These are phyloP conservation scores for Ehretia macrophylla DNA, from an alignment of 257 asterid species.

Conservation along the genomic window DNA sequence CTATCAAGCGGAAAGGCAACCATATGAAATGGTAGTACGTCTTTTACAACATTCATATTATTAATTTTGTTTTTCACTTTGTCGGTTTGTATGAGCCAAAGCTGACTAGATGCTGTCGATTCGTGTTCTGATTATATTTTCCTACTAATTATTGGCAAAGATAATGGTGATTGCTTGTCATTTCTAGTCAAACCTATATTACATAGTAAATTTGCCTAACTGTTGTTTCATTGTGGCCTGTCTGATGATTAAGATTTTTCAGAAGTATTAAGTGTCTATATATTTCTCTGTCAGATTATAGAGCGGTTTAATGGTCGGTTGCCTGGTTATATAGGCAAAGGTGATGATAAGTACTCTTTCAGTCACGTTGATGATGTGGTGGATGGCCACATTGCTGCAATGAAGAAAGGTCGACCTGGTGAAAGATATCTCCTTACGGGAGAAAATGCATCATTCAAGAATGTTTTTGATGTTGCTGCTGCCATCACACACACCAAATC, in stretches of 20 bases:
- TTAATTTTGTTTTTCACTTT: too few relatives aligned
- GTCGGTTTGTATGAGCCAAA: too few relatives aligned
- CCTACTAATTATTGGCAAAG: not conserved
- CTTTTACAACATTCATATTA: too few relatives aligned
- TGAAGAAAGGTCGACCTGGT: constrained; percentile 61
- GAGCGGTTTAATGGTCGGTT: constrained; percentile 77
- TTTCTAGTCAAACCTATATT: not conserved
- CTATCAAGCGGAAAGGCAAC: too few relatives aligned
- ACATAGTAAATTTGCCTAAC: not conserved
- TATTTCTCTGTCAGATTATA: constrained; percentile 50
- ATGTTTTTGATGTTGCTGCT: constrained; percentile 73
- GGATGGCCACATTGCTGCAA: constrained; percentile 81
- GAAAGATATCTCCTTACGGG: constrained; percentile 92
- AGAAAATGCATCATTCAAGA: constrained; percentile 84
- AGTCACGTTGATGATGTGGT: constrained; percentile 88
- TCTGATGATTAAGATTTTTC: not conserved
- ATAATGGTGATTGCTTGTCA: not conserved
- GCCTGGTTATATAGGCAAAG: constrained; percentile 82
- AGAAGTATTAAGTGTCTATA: constrained; percentile 4
- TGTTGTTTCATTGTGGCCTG: not conserved
- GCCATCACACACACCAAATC: constrained; percentile 55
- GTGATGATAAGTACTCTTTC: constrained; percentile 55
- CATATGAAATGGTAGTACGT: too few relatives aligned
- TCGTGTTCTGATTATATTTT: too few relatives aligned
- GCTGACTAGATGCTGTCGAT: too few relatives aligned